Evolutionary conservation across 129 eudicot genomes (phyloP), one percentile per base, ranked within the genome.

Genomic region (Saussurea involucrata): DNA sequence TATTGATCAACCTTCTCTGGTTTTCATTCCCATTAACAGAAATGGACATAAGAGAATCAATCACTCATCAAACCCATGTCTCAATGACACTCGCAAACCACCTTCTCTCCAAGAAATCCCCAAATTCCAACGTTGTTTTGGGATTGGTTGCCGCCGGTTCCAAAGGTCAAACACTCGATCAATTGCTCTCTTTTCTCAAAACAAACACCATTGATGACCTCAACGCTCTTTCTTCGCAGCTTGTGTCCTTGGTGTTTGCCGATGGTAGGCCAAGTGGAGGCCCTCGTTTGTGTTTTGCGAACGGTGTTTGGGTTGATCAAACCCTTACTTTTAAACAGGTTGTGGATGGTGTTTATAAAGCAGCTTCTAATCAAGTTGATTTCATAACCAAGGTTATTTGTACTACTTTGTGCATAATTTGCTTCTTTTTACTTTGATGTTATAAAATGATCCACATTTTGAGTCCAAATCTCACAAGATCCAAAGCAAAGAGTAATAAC

Each of bases 251-350:
- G 24, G 80, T 87, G 63, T 73, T 87, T 3, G 82, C 87, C 60
- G 91, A 92, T 71, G 91, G 91, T 0, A 64, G 86, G 69, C 70
- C 82, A 42, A 42, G 31, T 20, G 91, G 95, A 25, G 91, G 97
- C 15, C 96, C 97, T 15, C 76, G 78, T 17, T 24, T 92, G 78
- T 49, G 81, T 24, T 87, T 87, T 60, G 90, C 79, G 9, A 89
- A 87, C 25, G 87, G 92, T 3, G 77, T 87, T 24, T 92, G 97
- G 97, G 81, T 89, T 33, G 97, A 92, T 18, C 73, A 72, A 67
- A 80, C 84, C 1, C 72, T 89, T 31, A 6, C 66, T 46, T 92
- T 86, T 68, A 82, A 76, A 66, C 76, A 82, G 2, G 74, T 84
- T 27, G 85, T 84, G 11, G 87, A 86, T n/a, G 49, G 66, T 21